Evolutionary conservation across 768 basidiomycete genomes (phyloP).

Genomic region (Russula olivacea): DNA sequence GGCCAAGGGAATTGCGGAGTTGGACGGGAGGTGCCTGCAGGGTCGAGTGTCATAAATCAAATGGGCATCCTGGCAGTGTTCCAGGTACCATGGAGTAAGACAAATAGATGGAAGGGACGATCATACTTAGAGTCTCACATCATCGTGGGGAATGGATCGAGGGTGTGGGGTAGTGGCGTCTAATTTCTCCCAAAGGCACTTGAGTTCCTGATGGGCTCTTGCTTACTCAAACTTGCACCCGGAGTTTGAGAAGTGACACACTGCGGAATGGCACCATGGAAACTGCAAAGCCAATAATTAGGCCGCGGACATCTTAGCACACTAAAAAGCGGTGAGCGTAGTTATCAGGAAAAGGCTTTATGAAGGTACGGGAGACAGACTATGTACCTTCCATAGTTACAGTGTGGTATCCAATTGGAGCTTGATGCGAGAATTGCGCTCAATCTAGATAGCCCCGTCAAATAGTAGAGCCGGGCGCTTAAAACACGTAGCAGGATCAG

Average conservation of each 20-base stretch:
- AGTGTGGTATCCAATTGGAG: background rate
- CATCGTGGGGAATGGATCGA: background rate
- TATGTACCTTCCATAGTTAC: background rate
- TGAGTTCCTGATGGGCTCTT: background rate
- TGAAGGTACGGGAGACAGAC: background rate
- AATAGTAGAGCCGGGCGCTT: background rate
- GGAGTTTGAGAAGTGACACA: background rate
- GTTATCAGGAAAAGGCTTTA: conserved; percentile 1
- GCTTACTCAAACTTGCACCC: too few relatives aligned
- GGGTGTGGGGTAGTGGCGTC: background rate
- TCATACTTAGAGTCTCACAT: background rate
- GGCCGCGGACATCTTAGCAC: background rate
- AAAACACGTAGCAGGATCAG: background rate
- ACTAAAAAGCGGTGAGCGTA: background rate
- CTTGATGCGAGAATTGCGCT: background rate
- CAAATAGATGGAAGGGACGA: background rate
- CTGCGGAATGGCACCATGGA: background rate
- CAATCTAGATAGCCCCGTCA: background rate
- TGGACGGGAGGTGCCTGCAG: background rate
- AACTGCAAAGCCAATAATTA: background rate
- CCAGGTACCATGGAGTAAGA: background rate
- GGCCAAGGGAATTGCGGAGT: background rate
- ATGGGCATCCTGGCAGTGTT: background rate
- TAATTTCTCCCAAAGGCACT: background rate
- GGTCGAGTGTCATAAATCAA: background rate